Base-by-base conservation (phyloP, 345 rosid species). In the Eucalyptus microcorys region DNA sequence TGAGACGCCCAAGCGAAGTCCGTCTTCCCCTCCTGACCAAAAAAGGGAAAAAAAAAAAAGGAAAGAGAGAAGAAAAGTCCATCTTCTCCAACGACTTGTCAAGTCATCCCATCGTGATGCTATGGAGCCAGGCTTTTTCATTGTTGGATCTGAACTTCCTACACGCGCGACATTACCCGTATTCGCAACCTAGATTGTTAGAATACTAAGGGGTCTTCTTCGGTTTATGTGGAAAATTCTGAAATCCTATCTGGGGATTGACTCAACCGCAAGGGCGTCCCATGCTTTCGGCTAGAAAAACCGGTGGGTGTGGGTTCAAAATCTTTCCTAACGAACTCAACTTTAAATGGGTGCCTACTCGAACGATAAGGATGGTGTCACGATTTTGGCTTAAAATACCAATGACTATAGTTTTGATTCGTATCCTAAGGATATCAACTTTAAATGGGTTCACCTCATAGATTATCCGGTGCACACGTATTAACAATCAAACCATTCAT, bases 331-430 rank as follows among this genome's bases (percentile, higher is more conserved):
- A 30, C 34, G 68, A 61, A 61, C 32, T 59, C 68, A 4, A 59
- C 68, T 13, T 61, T 13, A 61, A 27, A 12, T 13, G 68, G 32
- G 15, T 59, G 68, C 27, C 7, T 27, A 27, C 68, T 27, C 68
- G 2, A 59, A 59, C 32, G 2, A 5, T 5, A 13, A 59, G 16
- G 32, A 61, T 1, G 16, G 0, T 61, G 16, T 14, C 32, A 3
- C 16, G 2, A 4, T 61, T 61, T 1, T 1, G 68, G 34, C 16
- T 27, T 13, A 14, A 61, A 61, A 27, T 53, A 27, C 34, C 34
- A 61, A 61, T 12, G 17, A 14, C 16, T 13, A 9, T 27, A 14
- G 34, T 13, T 61, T 61, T 30, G 34, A 30, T 30, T 61, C 9
- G 0, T 30, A 7, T 30, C 71, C 34, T 61, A 30, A 61, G 5